Percentiles rank a stretch among this genome's conserved stretches.
Evolutionary conservation across 805 yeast genomes (phyloP).

Genomic region (Hanseniaspora opuntiae): DNA sequence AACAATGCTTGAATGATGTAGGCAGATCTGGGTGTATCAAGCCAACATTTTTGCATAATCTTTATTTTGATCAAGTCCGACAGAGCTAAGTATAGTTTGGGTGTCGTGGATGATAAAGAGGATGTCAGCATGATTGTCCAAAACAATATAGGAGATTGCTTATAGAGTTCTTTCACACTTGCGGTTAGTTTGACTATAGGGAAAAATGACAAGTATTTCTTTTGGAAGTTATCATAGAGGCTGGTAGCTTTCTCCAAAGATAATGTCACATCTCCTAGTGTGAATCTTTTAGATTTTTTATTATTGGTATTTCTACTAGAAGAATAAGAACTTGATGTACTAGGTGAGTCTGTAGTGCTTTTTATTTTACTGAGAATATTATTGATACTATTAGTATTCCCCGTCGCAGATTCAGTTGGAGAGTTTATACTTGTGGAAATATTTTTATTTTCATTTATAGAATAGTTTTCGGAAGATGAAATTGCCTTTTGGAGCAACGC

Average conservation of each 20-base stretch:
- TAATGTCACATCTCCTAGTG: constrained; percentile 61
- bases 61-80: constrained; percentile 70
- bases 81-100: constrained; percentile 59
- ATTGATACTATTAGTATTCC: constrained; percentile 16
- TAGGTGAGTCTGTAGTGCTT: constrained; percentile 13
- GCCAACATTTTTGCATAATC: constrained; percentile 87
- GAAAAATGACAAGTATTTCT: constrained; percentile 55
- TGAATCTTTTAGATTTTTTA: constrained; percentile 41
- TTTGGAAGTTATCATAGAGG: constrained; percentile 56
- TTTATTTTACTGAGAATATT: constrained; percentile 11
- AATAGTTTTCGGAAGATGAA: background rate
- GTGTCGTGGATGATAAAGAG: constrained; percentile 74
- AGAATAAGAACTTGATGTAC: constrained; percentile 4
- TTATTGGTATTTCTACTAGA: background rate
- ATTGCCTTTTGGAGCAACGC: constrained; percentile 1
- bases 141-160: constrained; percentile 70
- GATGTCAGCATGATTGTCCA: constrained; percentile 89
- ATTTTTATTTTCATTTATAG: background rate
- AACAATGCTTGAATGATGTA: constrained; percentile 83
- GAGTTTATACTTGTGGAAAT: constrained; percentile 15
- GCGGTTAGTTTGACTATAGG: constrained; percentile 65
- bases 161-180: constrained; percentile 43
- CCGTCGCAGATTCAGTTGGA: constrained; percentile 19
- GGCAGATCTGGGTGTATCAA: constrained; percentile 82
- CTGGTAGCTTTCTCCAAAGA: constrained; percentile 55